A percentile compares a stretch with the other conserved stretches of the same genome.
These are phyloP conservation scores for Colletotrichum phormii DNA, from an alignment of 2,329 filamentous ascomycete species.

Conservation along the genomic window DNA sequence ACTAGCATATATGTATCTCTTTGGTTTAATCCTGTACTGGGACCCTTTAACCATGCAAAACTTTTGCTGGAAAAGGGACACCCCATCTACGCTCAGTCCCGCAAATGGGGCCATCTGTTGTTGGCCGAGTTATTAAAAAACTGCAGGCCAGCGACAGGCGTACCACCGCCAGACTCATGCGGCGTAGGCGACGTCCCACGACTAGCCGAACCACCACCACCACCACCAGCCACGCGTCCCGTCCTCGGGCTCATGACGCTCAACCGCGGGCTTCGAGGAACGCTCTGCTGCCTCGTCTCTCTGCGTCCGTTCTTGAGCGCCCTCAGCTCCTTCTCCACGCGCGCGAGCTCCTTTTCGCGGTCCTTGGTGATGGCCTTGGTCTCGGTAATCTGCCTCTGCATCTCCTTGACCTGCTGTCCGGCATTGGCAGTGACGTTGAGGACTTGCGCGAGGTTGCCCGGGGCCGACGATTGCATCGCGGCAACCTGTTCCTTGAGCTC, in stretches of 20 bases:
- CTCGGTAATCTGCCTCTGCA: slow-evolving; percentile 53
- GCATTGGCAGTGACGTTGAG: slow-evolving; percentile 60
- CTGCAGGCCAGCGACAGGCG: slow-evolving; percentile 49
- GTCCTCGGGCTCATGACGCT: slow-evolving; percentile 64
- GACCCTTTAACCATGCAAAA: too few relatives aligned
- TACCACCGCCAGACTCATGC: slow-evolving; percentile 46
- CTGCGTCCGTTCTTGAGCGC: slow-evolving; percentile 61
- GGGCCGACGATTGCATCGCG: slow-evolving; percentile 54
- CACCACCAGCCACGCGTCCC: slow-evolving; percentile 39
- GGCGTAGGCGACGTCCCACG: slow-evolving; percentile 63
- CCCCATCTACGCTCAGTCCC: slow-evolving; percentile 46
- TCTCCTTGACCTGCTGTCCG: slow-evolving; percentile 47
- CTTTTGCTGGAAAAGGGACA: too few relatives aligned
- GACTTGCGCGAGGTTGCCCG: slow-evolving; percentile 58
- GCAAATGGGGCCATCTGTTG: slow-evolving; percentile 57
- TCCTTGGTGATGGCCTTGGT: slow-evolving; percentile 58
- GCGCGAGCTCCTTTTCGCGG: slow-evolving; percentile 62
- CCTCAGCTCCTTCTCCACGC: slow-evolving; percentile 60
- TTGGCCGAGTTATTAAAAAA: slow-evolving; percentile 53
- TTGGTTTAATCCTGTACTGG: too few relatives aligned
- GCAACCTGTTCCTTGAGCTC: slow-evolving; percentile 55
- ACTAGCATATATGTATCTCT: too few relatives aligned
- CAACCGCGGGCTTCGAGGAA: slow-evolving; percentile 68
- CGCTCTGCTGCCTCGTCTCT: slow-evolving; percentile 67
- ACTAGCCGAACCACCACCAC: slow-evolving; percentile 50